Conservation (phyloP, 352 stramenopile genomes). For the Phytophthora brassicae region DNA sequence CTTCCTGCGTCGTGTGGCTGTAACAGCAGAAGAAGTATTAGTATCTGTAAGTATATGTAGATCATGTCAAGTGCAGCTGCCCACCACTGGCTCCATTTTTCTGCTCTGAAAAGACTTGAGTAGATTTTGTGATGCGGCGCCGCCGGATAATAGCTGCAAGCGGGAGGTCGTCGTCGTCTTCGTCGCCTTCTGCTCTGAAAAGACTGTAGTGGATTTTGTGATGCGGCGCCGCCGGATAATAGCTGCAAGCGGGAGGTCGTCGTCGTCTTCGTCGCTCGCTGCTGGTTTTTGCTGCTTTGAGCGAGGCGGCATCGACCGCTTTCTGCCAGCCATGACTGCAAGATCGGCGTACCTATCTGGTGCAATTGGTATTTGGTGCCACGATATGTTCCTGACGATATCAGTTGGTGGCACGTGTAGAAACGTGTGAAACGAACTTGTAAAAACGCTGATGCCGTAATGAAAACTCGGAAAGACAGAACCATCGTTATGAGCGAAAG, state of each 20-base stretch:
- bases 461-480: no score
- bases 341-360: constrained; percentile 9
- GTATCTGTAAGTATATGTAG: not conserved
- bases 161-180: constrained; percentile 28
- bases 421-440: constrained; percentile 5
- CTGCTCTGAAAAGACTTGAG: constrained; percentile 3
- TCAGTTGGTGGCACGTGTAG: constrained; percentile 21
- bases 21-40: constrained; percentile 16
- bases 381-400: constrained; percentile 15
- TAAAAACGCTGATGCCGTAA: no score
- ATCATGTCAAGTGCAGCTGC: constrained; percentile 26
- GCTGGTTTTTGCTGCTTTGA: not conserved
- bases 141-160: constrained; percentile 22
- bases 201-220: not conserved
- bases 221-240: constrained; percentile 22
- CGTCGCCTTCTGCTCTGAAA: not conserved
- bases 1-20: constrained; percentile 3
- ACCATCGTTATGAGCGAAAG: no score
- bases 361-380: constrained; percentile 1
- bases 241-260: constrained; percentile 26
- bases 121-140: constrained; percentile 5
- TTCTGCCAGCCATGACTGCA: constrained; percentile 15
- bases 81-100: constrained; percentile 23
- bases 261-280: constrained; percentile 11
- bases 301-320: not conserved